Conservation (phyloP, 2,329 filamentous ascomycete species). For the Coniochaeta sp. region DNA sequence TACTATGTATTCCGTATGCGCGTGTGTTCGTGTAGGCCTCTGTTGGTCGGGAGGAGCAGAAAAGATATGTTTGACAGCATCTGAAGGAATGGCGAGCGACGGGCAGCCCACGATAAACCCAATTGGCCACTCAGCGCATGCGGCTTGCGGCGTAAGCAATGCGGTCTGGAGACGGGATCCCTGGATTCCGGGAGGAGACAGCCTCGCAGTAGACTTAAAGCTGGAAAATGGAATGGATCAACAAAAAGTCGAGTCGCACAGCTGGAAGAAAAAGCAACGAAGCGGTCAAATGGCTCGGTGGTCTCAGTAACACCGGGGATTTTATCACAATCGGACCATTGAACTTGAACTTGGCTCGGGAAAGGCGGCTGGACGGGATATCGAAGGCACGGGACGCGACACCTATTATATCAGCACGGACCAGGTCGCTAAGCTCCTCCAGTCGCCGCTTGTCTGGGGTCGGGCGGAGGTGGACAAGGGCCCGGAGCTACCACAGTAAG, state of each 20-base stretch:
- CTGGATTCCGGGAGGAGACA: too few species aligned
- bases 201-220: too few species aligned
- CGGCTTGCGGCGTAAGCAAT: not conserved
- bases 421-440: too few species aligned
- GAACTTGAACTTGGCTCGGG: not conserved
- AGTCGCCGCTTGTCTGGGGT: too few species aligned
- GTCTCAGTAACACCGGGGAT: not conserved
- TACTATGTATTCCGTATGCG: not conserved
- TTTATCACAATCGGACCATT: not conserved
- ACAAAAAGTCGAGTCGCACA: not conserved
- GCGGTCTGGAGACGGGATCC: too few species aligned
- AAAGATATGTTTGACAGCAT: constrained; percentile 2
- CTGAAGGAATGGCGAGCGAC: not conserved
- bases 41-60: not conserved
- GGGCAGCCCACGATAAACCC: not conserved
- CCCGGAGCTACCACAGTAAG: too few species aligned
- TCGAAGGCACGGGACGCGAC: too few species aligned
- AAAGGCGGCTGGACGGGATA: not conserved
- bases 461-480: too few species aligned
- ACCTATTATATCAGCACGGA: too few species aligned
- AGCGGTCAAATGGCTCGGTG: not conserved
- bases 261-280: not conserved
- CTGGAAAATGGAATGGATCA: too few species aligned
- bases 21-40: not conserved
- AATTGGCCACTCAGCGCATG: not conserved